phyloP scores from a whole-genome alignment of 768 basidiomycete genomes.

The Boletus reticulatus region DNA sequence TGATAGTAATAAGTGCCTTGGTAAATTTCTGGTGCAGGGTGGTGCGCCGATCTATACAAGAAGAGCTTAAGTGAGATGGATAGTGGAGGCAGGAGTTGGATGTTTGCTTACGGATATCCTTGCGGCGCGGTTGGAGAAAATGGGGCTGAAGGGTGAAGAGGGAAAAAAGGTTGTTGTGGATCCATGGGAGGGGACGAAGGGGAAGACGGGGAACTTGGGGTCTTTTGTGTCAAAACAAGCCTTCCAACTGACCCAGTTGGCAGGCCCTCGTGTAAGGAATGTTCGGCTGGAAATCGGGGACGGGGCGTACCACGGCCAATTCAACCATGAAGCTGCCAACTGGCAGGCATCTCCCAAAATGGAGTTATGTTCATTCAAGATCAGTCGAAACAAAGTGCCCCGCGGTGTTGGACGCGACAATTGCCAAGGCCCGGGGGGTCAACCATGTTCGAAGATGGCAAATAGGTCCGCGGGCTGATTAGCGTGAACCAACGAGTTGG shows the following conservation, averaged over 20 bases:
- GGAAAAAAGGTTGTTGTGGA: too few relatives aligned
- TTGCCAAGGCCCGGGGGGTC: neutral
- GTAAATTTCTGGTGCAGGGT: neutral
- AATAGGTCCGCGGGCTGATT: neutral
- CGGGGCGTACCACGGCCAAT: neutral
- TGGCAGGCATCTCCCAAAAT: neutral
- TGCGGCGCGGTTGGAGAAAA: fast-evolving
- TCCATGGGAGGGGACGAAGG: neutral
- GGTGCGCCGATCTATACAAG: neutral
- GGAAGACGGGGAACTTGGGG: neutral
- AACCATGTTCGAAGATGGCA: neutral
- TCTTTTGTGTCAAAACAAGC: slow-evolving; percentile 5
- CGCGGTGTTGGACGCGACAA: too few relatives aligned
- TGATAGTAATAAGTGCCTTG: fast-evolving
- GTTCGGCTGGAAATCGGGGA: neutral
- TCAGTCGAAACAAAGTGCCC: too few relatives aligned
- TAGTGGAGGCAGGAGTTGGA: too few relatives aligned
- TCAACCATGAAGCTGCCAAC: neutral
- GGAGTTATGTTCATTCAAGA: neutral
- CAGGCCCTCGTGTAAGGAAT: neutral
- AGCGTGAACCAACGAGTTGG: neutral
- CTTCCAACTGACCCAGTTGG: slow-evolving; percentile 11
- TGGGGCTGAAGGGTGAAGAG: too few relatives aligned
- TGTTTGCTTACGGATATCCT: neutral
- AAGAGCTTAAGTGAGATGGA: neutral